These are phyloP conservation scores for Coemansia sp. DNA, from an alignment of 192 early-diverging fungal genomes.

Conservation along the genomic window DNA sequence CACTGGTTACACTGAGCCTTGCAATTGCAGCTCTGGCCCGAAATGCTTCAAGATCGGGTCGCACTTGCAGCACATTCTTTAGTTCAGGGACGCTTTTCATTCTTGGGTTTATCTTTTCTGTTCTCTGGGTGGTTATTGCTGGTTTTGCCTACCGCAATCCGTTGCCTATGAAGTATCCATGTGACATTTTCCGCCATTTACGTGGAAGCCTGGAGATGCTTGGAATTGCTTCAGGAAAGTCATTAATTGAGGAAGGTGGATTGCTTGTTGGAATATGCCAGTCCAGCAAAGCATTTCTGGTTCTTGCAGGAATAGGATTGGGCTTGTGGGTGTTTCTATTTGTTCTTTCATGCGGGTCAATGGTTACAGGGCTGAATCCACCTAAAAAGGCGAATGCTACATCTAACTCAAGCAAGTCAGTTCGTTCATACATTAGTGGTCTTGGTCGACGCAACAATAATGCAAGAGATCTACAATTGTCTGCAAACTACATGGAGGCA, in stretches of 20 bases:
- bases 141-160: slow-evolving; percentile 49
- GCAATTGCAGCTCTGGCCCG: slow-evolving; percentile 34
- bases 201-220: slow-evolving; percentile 35
- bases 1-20: slow-evolving; percentile 26
- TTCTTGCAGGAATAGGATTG: slow-evolving; percentile 36
- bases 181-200: slow-evolving; percentile 40
- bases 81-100: slow-evolving; percentile 34
- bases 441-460: slow-evolving; percentile 5
- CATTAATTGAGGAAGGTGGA: slow-evolving; percentile 42
- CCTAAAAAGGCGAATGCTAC: slow-evolving; percentile 15
- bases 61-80: slow-evolving; percentile 25
- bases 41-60: slow-evolving; percentile 7
- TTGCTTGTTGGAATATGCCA: slow-evolving; percentile 48
- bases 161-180: slow-evolving; percentile 46
- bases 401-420: slow-evolving; percentile 18
- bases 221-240: slow-evolving; percentile 33
- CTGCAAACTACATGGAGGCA: slow-evolving; percentile 8
- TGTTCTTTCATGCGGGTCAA: slow-evolving; percentile 29
- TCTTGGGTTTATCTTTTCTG: slow-evolving; percentile 31
- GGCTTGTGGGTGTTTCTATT: slow-evolving; percentile 44
- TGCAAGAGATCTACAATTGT: slow-evolving; percentile 1
- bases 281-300: slow-evolving; percentile 49
- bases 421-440: slow-evolving; percentile 15
- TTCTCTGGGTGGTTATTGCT: slow-evolving; percentile 45
- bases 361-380: slow-evolving; percentile 27